A percentile compares a stretch with the other conserved stretches of the same genome.
These are phyloP conservation scores for Hirschfeldia incana DNA, from an alignment of 345 rosid species.

Conservation along the genomic window DNA sequence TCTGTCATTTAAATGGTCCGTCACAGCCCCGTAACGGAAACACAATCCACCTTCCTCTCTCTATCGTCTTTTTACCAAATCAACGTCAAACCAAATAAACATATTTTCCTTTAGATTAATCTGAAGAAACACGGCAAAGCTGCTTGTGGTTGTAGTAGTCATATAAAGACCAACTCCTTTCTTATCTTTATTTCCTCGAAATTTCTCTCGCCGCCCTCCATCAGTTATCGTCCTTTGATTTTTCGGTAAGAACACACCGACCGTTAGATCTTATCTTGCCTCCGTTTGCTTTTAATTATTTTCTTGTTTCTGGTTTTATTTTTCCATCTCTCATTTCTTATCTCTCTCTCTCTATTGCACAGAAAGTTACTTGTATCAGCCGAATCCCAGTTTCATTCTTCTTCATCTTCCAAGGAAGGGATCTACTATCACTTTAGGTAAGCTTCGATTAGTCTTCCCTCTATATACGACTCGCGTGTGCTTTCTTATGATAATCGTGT, in stretches of 20 bases:
- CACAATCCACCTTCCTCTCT: not conserved
- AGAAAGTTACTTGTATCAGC: slow-evolving; percentile 6
- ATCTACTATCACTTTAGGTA: slow-evolving; percentile 23
- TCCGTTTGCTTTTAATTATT: not conserved
- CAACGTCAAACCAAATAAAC: slow-evolving; percentile 21
- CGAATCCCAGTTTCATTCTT: slow-evolving; percentile 14
- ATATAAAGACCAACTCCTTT: slow-evolving; percentile 8
- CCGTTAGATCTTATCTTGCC: not conserved
- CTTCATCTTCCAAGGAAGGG: not conserved
- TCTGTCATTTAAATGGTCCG: not conserved
- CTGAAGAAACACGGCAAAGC: slow-evolving; percentile 4
- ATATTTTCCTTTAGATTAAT: not conserved
- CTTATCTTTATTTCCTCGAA: slow-evolving; percentile 25
- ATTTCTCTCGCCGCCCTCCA: slow-evolving; percentile 12
- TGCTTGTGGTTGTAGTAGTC: slow-evolving; percentile 19
- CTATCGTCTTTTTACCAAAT: slow-evolving; percentile 22
- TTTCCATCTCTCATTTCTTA: slow-evolving; percentile 15
- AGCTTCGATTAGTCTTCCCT: not conserved
- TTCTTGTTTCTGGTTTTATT: not conserved
- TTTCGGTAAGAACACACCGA: slow-evolving; percentile 22
- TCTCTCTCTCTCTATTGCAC: not conserved
- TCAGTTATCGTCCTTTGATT: not conserved
- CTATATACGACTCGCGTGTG: not conserved
- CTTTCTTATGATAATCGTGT: not conserved
- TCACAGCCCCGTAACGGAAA: slow-evolving; percentile 34